phyloP scores from a whole-genome alignment of 768 basidiomycete genomes.

The Hydnum rufescens region DNA sequence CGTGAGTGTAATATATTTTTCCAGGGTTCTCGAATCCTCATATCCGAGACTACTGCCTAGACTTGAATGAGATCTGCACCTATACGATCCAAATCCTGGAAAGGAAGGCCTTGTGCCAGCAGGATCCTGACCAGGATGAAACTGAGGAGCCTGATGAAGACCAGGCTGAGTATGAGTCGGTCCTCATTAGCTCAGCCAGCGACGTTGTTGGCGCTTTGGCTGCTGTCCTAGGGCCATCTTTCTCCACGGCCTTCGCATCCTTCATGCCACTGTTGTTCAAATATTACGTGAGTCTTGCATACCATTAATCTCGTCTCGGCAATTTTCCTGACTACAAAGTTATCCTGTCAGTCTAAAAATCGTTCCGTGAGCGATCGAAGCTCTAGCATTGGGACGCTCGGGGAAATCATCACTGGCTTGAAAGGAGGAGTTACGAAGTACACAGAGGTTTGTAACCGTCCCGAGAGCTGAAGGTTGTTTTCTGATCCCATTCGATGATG shows the following conservation, averaged over 20 bases:
- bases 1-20: conserved; percentile 28
- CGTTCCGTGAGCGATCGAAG: conserved; percentile 83
- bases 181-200: conserved; percentile 80
- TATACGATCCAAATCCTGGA: conserved; percentile 76
- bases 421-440: conserved; percentile 68
- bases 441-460: conserved; percentile 29
- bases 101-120: conserved; percentile 90
- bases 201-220: conserved; percentile 87
- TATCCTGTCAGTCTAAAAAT: conserved; percentile 42
- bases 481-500: background rate
- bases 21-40: background rate
- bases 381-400: conserved; percentile 79
- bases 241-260: conserved; percentile 56
- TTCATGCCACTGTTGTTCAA: conserved; percentile 82
- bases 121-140: conserved; percentile 86
- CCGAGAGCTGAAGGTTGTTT: too few species aligned
- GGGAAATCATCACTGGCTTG: conserved; percentile 89
- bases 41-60: conserved; percentile 18
- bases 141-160: conserved; percentile 63
- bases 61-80: conserved; percentile 55
- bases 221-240: conserved; percentile 66
- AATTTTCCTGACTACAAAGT: background rate
- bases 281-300: conserved; percentile 53
- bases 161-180: conserved; percentile 90
- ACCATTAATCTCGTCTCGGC: background rate